Conservation (phyloP, 2,329 filamentous ascomycete genomes). For the Cytospora schulzeri region DNA sequence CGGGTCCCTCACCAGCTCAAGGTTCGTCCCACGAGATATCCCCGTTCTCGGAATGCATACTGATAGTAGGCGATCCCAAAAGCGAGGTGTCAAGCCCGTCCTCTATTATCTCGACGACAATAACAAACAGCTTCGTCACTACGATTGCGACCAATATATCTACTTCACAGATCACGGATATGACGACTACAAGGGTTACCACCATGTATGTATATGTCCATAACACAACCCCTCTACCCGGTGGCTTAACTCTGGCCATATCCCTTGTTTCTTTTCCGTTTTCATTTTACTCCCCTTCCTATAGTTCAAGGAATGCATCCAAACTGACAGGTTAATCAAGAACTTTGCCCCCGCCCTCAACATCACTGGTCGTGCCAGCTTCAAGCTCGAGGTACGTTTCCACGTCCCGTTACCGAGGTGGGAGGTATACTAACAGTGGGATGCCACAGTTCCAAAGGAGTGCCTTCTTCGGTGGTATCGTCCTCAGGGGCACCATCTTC, state of each 20-base stretch:
- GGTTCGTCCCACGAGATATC: background rate
- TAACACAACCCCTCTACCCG: background rate
- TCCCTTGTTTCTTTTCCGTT: no score
- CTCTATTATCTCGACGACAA: slow-evolving; percentile 17
- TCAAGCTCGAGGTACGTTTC: slow-evolving; percentile 10
- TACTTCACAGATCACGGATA: slow-evolving; percentile 25
- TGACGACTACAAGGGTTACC: slow-evolving; percentile 18
- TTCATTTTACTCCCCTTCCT: no score
- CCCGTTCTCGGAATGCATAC: background rate
- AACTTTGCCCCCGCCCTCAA: slow-evolving; percentile 13
- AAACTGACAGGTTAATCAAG: background rate
- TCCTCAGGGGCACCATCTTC: background rate
- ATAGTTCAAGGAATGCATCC: background rate
- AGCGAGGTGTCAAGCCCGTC: background rate
- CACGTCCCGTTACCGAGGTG: background rate
- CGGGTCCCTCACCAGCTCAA: background rate
- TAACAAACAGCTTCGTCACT: slow-evolving; percentile 24
- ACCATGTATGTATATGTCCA: slow-evolving; percentile 6
- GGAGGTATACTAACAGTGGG: background rate
- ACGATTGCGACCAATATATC: slow-evolving; percentile 26
- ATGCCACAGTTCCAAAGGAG: slow-evolving; percentile 4
- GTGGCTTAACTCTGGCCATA: no score
- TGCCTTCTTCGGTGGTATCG: background rate
- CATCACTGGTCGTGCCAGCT: background rate
- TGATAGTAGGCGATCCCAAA: background rate